Evolutionary conservation across 2,329 filamentous ascomycete genomes (phyloP).

Genomic region (Sclerotinia trifoliorum): DNA sequence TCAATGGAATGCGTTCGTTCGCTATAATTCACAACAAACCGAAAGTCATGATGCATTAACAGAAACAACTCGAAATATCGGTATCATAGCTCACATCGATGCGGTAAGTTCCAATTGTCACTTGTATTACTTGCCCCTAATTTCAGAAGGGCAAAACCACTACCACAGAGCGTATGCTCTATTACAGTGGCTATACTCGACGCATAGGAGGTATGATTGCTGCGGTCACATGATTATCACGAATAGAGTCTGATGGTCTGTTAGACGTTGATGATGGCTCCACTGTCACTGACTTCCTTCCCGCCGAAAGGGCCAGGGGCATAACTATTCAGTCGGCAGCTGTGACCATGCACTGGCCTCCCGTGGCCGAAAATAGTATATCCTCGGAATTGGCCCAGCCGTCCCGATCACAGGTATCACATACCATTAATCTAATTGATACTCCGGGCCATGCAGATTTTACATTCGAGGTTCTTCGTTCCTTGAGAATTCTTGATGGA

Average conservation of each 20-base stretch:
- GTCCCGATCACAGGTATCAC: slow-evolving; percentile 54
- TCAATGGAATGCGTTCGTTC: slow-evolving; percentile 21
- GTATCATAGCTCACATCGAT: slow-evolving; percentile 98
- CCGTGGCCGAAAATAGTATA: slow-evolving; percentile 39
- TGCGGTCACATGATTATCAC: slow-evolving; percentile 3
- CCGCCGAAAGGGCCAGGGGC: slow-evolving; percentile 84
- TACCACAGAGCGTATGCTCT: slow-evolving; percentile 98
- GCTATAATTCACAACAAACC: slow-evolving; percentile 29
- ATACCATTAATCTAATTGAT: slow-evolving; percentile 89
- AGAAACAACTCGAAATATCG: slow-evolving; percentile 81
- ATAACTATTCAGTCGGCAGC: slow-evolving; percentile 98
- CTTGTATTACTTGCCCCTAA: slow-evolving; percentile 20
- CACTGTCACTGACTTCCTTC: slow-evolving; percentile 94
- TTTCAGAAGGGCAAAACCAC: slow-evolving; percentile 81
- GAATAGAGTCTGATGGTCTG: slow-evolving; percentile 13
- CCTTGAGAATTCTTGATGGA: slow-evolving; percentile 81
- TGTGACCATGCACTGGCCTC: slow-evolving; percentile 93
- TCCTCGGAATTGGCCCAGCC: slow-evolving; percentile 38
- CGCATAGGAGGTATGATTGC: slow-evolving; percentile 65
- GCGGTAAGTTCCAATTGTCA: slow-evolving; percentile 52
- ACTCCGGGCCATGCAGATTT: slow-evolving; percentile 97
- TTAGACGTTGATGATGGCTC: slow-evolving; percentile 91
- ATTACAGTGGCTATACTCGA: slow-evolving; percentile 86
- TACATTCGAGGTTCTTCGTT: slow-evolving; percentile 92
- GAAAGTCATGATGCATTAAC: slow-evolving; percentile 30